Base-by-base conservation (phyloP, 768 basidiomycete genomes). In the Cyclocybe aegerita region DNA sequence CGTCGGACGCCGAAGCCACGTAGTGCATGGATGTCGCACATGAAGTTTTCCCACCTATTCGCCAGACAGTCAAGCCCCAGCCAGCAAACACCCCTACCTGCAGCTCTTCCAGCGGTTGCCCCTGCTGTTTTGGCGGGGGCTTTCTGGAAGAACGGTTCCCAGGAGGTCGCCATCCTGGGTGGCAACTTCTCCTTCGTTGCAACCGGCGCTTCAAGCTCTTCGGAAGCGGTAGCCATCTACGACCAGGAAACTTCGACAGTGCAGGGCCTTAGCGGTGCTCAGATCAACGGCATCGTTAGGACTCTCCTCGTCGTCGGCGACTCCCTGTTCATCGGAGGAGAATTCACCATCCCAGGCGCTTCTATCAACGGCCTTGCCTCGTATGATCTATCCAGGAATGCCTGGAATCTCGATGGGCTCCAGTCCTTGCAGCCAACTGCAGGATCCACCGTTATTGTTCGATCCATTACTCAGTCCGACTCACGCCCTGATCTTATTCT, bases 61-160 rank as follows among this genome's bases (percentile, higher is more conserved):
- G 60, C 67, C 45, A 79, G 85, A 53, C 88, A 88, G 65, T 60
- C 73, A n/a, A 55, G 71, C n/a, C 63, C 66, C 38, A 54, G 68
- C 1, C 48, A 50, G 40, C 37, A 72, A 30, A 62, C 76, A 1
- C 66, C 79, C 1, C 77, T 91, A n/a, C 86, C 90, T 11, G 48
- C 79, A 11, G 39, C 70, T 1, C 73, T 81, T 29, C 68, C 82
- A 8, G 75, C 83, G 1, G 71, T 79, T 1, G 89, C 92, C 1
- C 92, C 93, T 0, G 85, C 91, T 12, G 82, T 98, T 52, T 75
- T 97, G 48, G 80, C 91, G 0, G 96, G 92, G 31, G 80, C 81
- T 2, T 98, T 93, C 73, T 98, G 92, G 91, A 88, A 82, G 6
- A 97, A 98, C 62, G 75, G 74, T 34, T 76, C 79, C 4, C 64